Conservation (phyloP, 1,284 basidiomycete genomes). For the Moesziomyces globuligerus region DNA sequence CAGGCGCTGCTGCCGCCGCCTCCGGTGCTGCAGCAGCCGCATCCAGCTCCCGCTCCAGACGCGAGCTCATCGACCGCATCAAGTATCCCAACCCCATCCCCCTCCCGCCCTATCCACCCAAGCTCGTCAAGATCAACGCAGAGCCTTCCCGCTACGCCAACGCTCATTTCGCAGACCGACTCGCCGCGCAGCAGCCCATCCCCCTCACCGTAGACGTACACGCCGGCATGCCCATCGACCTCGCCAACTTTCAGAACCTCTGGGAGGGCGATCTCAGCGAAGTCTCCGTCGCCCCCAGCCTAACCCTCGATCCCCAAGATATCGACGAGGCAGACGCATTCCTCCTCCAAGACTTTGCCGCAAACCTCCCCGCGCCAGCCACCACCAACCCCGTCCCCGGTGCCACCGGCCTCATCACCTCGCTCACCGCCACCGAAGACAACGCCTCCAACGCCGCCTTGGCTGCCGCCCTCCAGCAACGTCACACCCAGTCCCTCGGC, state of each 20-base stretch:
- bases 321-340: slow-evolving; percentile 63
- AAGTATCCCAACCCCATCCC: slow-evolving; percentile 67
- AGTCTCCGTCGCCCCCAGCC: slow-evolving; percentile 26
- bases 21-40: slow-evolving; percentile 8
- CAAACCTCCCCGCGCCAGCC: slow-evolving; percentile 30
- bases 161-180: slow-evolving; percentile 58
- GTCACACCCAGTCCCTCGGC: slow-evolving; percentile 43
- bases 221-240: slow-evolving; percentile 64
- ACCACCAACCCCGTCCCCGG: slow-evolving; percentile 24
- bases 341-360: slow-evolving; percentile 57
- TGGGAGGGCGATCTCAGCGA: slow-evolving; percentile 57
- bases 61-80: slow-evolving; percentile 65
- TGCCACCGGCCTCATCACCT: slow-evolving; percentile 37
- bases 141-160: slow-evolving; percentile 58
- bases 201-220: slow-evolving; percentile 63
- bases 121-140: slow-evolving; percentile 57
- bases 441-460: slow-evolving; percentile 27
- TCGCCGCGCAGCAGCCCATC: slow-evolving; percentile 57
- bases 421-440: slow-evolving; percentile 33
- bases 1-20: not conserved
- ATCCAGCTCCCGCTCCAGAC: slow-evolving; percentile 39
- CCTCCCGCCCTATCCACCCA: slow-evolving; percentile 64
- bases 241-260: slow-evolving; percentile 58
- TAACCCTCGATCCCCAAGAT: slow-evolving; percentile 23
- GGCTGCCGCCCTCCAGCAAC: slow-evolving; percentile 43